Base-by-base conservation (phyloP, 225 moss, liverwort and hornwort genomes). In the Polytrichum formosum region DNA sequence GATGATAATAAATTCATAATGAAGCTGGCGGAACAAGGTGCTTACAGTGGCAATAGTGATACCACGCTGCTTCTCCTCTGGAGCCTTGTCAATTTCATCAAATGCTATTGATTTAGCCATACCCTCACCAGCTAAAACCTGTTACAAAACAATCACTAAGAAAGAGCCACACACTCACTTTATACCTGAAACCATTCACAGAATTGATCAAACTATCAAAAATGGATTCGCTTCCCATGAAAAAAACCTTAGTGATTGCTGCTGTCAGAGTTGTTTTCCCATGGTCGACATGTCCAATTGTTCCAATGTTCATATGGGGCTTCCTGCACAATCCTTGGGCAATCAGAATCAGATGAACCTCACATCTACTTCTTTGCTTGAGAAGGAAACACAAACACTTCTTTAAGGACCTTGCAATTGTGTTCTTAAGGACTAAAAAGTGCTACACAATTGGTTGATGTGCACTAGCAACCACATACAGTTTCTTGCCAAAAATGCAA, bases 41-140 rank as follows among this genome's bases (percentile, higher is more conserved):
- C 84, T 77, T 73, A 90, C 90, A 77, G 92, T 92, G 6, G 92
- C 92, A 70, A 94, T 94, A 26, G 92, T 94, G 46, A 94, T 94
- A 64, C 94, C 94, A 68, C 92, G 88, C 46, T 92, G 92, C 78
- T 85, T 94, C 74, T 94, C 94, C 64, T 94, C 94, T 18, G 90
- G 92, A 2, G 94, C 92, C 62, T 86, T 88, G 54, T 94, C 90
- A 37, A 94, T 94, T 71, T 94, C 91, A 70, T 92, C 92, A 61
- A 90, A 90, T 53, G 93, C 93, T 37, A 93, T 74, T 29, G 93
- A 91, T 77, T 91, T 91, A 7, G 91, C 90, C 73, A 87, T 82
- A 37, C 93, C 91, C 73, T 76, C 83, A 54, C 85, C 89, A 19
- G 93, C 77, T 60, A 93, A 76, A 66, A 93, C 91, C 90, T 92